Evolutionary conservation across 2,329 filamentous ascomycete species (phyloP).

Genomic region (Claviceps capensis): DNA sequence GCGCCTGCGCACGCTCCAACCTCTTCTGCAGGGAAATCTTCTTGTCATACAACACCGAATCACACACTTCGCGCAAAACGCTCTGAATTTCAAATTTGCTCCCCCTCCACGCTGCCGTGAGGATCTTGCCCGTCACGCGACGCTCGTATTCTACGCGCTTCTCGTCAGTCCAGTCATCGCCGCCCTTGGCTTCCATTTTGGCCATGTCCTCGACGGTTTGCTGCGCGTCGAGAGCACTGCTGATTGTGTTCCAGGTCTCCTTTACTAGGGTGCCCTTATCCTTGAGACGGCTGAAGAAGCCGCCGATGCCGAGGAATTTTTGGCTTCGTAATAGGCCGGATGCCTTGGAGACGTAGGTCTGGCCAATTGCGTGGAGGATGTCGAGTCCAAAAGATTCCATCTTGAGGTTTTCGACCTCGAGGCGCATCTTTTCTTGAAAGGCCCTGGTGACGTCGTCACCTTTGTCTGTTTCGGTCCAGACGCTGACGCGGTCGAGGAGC

Average conservation of each 20-base stretch:
- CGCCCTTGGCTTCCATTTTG: constrained; percentile 83
- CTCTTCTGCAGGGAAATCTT: constrained; percentile 73
- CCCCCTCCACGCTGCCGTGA: constrained; percentile 90
- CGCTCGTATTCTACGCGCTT: constrained; percentile 92
- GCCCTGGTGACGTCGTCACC: constrained; percentile 68
- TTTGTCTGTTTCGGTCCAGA: constrained; percentile 98
- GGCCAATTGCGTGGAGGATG: constrained; percentile 86
- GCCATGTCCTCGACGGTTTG: constrained; percentile 99
- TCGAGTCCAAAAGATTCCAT: constrained; percentile 98
- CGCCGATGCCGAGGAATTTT: constrained; percentile 90
- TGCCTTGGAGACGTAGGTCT: constrained; percentile 80
- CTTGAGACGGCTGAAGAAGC: constrained; percentile 86
- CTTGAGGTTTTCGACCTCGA: constrained; percentile 96
- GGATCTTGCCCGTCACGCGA: constrained; percentile 91
- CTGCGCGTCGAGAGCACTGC: constrained; percentile 89
- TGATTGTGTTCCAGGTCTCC: constrained; percentile 97
- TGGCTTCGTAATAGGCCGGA: constrained; percentile 83
- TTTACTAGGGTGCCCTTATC: constrained; percentile 96
- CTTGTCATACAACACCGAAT: constrained; percentile 67
- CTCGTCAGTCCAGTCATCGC: constrained; percentile 97
- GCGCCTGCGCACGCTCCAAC: constrained; percentile 77
- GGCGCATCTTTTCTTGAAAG: constrained; percentile 85
- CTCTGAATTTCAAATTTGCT: constrained; percentile 98
- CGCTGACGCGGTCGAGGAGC: constrained; percentile 74
- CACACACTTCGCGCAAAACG: constrained; percentile 87